Evolutionary conservation across 2,329 filamentous ascomycete genomes (phyloP).

Genomic region (Epichloe scottii): DNA sequence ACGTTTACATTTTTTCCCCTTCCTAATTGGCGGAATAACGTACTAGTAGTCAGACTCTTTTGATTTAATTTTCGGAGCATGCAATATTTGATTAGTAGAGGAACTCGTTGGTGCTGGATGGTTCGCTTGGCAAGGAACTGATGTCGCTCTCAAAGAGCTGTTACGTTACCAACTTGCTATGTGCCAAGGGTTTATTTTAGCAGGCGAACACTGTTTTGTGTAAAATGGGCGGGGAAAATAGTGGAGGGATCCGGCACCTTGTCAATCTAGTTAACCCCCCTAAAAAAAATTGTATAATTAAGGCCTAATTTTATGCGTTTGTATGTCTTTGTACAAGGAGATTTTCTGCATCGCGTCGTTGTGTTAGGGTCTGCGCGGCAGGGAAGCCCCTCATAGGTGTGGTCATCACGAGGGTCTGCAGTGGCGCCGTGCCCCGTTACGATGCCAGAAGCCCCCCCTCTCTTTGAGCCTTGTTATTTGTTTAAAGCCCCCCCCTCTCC

Average conservation of each 20-base stretch:
- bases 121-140: neutral
- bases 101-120: neutral
- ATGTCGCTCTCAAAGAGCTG: neutral
- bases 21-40: neutral
- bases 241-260: neutral
- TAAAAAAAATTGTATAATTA: neutral
- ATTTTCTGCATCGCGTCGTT: too few relatives aligned
- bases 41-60: neutral
- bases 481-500: neutral
- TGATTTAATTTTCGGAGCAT: neutral
- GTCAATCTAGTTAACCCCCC: neutral
- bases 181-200: neutral
- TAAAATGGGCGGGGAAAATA: neutral
- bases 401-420: constrained; percentile 5
- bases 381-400: neutral
- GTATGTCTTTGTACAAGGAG: neutral
- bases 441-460: neutral
- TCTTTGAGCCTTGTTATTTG: neutral
- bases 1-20: neutral
- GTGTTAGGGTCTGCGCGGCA: neutral
- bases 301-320: neutral
- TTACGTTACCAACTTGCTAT: neutral
- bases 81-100: neutral
- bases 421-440: constrained; percentile 4
- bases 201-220: neutral